Base-by-base conservation (phyloP, 2,329 filamentous ascomycete species). In the Colletotrichum incanum region DNA sequence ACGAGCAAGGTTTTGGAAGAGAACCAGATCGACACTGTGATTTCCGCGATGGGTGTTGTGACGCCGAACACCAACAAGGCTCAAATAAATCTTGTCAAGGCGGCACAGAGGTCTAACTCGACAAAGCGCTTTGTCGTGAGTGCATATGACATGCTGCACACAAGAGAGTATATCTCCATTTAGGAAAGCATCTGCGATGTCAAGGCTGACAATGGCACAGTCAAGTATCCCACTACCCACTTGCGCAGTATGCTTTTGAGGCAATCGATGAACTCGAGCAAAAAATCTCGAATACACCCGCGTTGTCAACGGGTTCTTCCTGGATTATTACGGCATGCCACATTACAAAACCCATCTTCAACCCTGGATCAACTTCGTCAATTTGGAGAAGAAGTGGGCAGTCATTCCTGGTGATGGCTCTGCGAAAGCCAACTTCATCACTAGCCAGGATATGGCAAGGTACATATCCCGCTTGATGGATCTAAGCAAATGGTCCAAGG, bases 51-150 rank as follows among this genome's bases (percentile, higher is more conserved):
- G 61, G 69, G 76, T 7, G 73, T 77, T 1, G 74, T 76, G 9
- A 77, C 83, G 55, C 71, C 77, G 58, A 74, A 77, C 5, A 74
- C 76, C 63, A 77, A 78, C 47, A 16, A 43, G 20, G 78, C 80
- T 0, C 81, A 87, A 72, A 26, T 84, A 28, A 82, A 84, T 37
- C 78, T 88, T 12, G 83, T 87, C 62, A 76, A 79, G 14, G 86
- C 85, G 1, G 83, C 85, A 0, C 81, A 82, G n/a, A 73, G 73
- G n/a, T 83, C 85, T 1, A 72, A 52, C 12, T 63, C 74, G 0
- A 85, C 85, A 0, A 79, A 78, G 62, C 76, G 85, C 28, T 83
- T 85, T 58, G 80, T 87, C 26, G 79, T 85, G 0, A 87, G 82
- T 72, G 78, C 82, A 61, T 87, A 80, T 75, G 84, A 79, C 43